Conservation (phyloP, 768 basidiomycete genomes). For the Aureoboletus auriporus region DNA sequence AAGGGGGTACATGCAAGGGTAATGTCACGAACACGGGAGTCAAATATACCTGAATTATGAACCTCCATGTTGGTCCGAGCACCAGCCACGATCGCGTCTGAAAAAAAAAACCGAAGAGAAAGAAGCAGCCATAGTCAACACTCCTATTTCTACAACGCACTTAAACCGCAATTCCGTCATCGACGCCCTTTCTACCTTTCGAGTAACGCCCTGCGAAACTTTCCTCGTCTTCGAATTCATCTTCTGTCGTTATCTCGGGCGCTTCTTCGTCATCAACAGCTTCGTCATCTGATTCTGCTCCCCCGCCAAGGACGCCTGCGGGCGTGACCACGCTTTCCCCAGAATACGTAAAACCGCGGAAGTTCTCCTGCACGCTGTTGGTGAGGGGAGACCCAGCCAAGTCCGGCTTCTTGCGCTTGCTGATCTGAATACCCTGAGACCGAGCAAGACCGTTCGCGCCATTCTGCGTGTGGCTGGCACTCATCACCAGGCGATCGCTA, state of each 20-base stretch:
- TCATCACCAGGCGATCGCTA: slow-evolving; percentile 39
- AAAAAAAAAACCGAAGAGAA: background rate
- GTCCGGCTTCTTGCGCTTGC: slow-evolving; percentile 41
- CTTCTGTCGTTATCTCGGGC: slow-evolving; percentile 57
- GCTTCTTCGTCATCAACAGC: slow-evolving; percentile 50
- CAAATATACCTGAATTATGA: slow-evolving; percentile 14
- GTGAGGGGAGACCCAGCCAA: slow-evolving; percentile 69
- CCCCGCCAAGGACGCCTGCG: slow-evolving; percentile 36
- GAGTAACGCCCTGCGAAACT: slow-evolving; percentile 71
- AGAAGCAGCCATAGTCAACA: slow-evolving; percentile 6
- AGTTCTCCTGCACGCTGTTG: slow-evolving; percentile 93
- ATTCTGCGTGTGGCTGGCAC: slow-evolving; percentile 8
- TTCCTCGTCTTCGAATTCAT: slow-evolving; percentile 68
- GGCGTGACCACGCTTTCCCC: slow-evolving; percentile 59
- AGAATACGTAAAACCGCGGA: slow-evolving; percentile 89
- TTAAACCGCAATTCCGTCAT: slow-evolving; percentile 33
- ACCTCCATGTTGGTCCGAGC: slow-evolving; percentile 21
- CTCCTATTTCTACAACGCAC: slow-evolving; percentile 4
- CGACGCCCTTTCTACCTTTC: slow-evolving; percentile 44
- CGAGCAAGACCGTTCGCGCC: slow-evolving; percentile 16
- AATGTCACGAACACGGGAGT: slow-evolving; percentile 4
- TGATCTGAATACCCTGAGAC: slow-evolving; percentile 47
- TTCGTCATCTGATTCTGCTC: slow-evolving; percentile 31
- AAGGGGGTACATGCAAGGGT: slow-evolving; percentile 1
- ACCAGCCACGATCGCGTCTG: slow-evolving; percentile 5